Evolutionary conservation across 345 rosid genomes (phyloP).

Genomic region (Gossypium ekmanianum): DNA sequence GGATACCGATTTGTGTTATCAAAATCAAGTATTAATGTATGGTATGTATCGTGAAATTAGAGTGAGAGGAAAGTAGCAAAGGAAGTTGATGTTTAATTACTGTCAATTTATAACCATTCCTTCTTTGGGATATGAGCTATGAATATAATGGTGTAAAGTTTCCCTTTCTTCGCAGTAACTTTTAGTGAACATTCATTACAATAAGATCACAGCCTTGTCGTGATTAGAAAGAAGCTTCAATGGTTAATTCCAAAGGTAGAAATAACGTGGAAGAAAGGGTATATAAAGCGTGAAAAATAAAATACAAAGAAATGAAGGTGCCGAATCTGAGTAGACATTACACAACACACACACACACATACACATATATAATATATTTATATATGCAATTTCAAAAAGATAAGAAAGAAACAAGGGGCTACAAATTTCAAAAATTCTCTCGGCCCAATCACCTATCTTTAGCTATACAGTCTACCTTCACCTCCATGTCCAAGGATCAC

Average conservation of each 20-base stretch:
- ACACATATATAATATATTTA: neutral
- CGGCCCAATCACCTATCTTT: neutral
- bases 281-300: neutral
- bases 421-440: slow-evolving; percentile 3
- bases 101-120: neutral
- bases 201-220: slow-evolving; percentile 4
- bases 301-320: slow-evolving; percentile 9
- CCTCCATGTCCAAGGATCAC: slow-evolving; percentile 12
- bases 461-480: neutral
- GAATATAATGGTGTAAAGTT: neutral
- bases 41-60: neutral
- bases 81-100: neutral
- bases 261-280: slow-evolving; percentile 8
- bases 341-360: neutral
- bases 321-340: neutral
- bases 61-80: neutral
- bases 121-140: neutral
- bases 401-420: slow-evolving; percentile 4
- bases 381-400: neutral
- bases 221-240: neutral
- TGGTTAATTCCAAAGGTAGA: neutral
- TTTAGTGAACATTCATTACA: neutral
- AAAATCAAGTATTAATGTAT: too few species aligned
- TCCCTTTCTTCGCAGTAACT: neutral
- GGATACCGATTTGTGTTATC: neutral